These are phyloP conservation scores for Suhomyces panamericanus DNA, from an alignment of 1,139 yeast species.

Conservation along the genomic window DNA sequence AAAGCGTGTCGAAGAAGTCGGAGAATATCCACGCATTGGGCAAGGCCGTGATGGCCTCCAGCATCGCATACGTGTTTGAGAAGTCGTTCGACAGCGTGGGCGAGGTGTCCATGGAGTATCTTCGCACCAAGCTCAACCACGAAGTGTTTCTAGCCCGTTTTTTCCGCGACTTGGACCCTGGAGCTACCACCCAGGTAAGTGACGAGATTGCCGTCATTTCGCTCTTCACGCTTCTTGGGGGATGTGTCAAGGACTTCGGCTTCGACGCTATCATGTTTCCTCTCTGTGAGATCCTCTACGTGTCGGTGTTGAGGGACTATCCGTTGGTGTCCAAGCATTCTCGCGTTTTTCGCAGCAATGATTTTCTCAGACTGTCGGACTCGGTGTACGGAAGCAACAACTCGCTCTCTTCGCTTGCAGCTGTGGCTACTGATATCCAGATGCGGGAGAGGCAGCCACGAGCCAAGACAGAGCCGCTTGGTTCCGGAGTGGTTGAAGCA, in stretches of 20 bases:
- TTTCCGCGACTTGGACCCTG: slow-evolving; percentile 51
- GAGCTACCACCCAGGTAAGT: slow-evolving; percentile 31
- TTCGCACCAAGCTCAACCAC: slow-evolving; percentile 51
- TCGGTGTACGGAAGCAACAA: slow-evolving; percentile 7
- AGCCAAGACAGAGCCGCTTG: too few relatives aligned
- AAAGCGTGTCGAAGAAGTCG: slow-evolving; percentile 39
- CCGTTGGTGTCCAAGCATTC: slow-evolving; percentile 56
- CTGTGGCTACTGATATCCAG: slow-evolving; percentile 41
- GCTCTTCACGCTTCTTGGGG: slow-evolving; percentile 63
- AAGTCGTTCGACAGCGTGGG: slow-evolving; percentile 19
- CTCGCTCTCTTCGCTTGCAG: slow-evolving; percentile 39
- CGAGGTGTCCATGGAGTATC: slow-evolving; percentile 52
- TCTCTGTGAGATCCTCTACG: slow-evolving; percentile 66
- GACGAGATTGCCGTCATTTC: slow-evolving; percentile 53
- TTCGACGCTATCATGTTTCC: slow-evolving; percentile 65
- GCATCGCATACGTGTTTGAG: slow-evolving; percentile 52
- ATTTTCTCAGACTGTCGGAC: slow-evolving; percentile 7
- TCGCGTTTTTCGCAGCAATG: slow-evolving; percentile 28
- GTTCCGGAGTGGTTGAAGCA: too few relatives aligned
- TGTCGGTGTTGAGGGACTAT: slow-evolving; percentile 59
- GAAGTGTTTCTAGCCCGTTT: slow-evolving; percentile 48
- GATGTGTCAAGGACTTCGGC: slow-evolving; percentile 76
- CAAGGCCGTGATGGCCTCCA: slow-evolving; percentile 50
- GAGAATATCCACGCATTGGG: slow-evolving; percentile 60
- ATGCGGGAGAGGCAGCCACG: slow-evolving; percentile 7